Evolutionary conservation across 2,329 filamentous ascomycete species (phyloP).

Genomic region (Colletotrichum sp.): DNA sequence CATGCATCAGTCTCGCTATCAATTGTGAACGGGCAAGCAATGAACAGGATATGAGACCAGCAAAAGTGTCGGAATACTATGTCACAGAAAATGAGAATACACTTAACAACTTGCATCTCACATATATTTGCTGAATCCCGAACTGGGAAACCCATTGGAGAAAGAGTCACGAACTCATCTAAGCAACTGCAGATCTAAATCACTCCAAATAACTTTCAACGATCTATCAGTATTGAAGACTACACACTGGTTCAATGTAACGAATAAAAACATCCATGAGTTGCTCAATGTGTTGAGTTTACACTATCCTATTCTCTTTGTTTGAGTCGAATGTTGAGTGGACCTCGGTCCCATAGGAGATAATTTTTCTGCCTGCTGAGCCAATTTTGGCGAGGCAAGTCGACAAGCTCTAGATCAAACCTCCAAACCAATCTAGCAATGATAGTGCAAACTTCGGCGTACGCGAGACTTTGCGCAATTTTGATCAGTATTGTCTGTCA

Average conservation of each 20-base stretch:
- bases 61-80: fast-evolving
- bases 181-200: background rate
- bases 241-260: too few species aligned
- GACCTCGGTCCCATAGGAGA: background rate
- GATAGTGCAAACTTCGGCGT: background rate
- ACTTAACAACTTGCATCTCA: background rate
- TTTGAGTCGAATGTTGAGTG: background rate
- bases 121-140: too few species aligned
- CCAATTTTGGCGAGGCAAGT: fast-evolving
- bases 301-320: background rate
- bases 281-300: too few species aligned
- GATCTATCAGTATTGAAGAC: too few species aligned
- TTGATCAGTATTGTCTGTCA: background rate
- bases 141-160: too few species aligned
- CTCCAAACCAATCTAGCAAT: background rate
- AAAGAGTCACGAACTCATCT: too few species aligned
- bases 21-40: background rate
- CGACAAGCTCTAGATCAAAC: background rate
- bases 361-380: background rate
- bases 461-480: background rate
- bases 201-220: fast-evolving
- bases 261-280: fast-evolving
- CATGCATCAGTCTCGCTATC: background rate
- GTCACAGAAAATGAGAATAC: background rate
- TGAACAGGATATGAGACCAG: too few species aligned